Percentiles rank a stretch among this genome's conserved stretches.
Evolutionary conservation across 805 yeast genomes (phyloP).

Genomic region (Nakazawaea peltata): DNA sequence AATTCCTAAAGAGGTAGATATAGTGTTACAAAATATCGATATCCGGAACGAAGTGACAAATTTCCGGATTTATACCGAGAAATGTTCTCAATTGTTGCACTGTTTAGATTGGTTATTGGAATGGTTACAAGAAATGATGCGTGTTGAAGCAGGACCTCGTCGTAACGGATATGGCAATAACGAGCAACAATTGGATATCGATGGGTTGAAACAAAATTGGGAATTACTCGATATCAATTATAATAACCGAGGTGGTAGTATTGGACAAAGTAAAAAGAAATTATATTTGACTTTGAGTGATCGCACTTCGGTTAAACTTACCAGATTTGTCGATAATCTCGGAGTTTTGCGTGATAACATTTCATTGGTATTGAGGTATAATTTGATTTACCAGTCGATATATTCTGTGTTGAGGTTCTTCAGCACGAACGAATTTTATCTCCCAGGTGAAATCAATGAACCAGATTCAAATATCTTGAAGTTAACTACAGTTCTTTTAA

Average conservation of each 20-base stretch:
- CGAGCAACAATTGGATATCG: slow-evolving; percentile 4
- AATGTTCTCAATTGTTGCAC: slow-evolving; percentile 43
- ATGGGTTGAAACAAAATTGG: slow-evolving; percentile 23
- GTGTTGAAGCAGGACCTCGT: slow-evolving; percentile 22
- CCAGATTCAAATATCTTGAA: slow-evolving; percentile 41
- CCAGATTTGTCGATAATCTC: slow-evolving; percentile 25
- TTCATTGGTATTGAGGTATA: slow-evolving; percentile 45
- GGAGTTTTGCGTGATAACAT: slow-evolving; percentile 28
- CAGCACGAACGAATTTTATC: slow-evolving; percentile 36
- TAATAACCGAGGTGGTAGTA: too few species aligned
- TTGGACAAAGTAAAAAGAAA: slow-evolving; percentile 1
- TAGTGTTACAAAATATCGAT: slow-evolving; percentile 14
- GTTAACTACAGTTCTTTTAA: slow-evolving; percentile 40
- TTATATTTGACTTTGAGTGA: slow-evolving; percentile 19
- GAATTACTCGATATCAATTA: slow-evolving; percentile 15
- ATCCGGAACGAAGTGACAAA: slow-evolving; percentile 16
- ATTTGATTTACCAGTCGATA: slow-evolving; percentile 44
- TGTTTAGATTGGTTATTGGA: slow-evolving; percentile 47
- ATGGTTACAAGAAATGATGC: slow-evolving; percentile 53
- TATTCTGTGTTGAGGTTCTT: slow-evolving; percentile 44
- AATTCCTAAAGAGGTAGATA: slow-evolving; percentile 19
- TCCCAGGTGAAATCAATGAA: slow-evolving; percentile 43
- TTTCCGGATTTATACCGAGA: slow-evolving; percentile 24
- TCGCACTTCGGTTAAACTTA: slow-evolving; percentile 26
- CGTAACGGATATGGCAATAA: background rate